These are phyloP conservation scores for Adansonia rubrostipa DNA, from an alignment of 441 rosid genomes.

Conservation along the genomic window DNA sequence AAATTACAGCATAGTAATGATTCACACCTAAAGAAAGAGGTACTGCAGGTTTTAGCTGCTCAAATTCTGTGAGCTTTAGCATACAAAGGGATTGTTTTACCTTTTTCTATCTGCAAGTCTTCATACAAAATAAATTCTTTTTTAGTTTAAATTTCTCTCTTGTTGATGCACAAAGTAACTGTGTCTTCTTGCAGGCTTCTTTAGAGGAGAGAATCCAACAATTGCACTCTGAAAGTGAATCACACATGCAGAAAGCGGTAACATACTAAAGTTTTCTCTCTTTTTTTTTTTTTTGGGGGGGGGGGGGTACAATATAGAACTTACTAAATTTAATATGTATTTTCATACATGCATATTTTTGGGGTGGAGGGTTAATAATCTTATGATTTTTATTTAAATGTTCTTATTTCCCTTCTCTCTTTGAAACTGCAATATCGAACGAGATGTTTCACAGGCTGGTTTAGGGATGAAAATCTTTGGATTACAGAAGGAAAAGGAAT, in stretches of 20 bases:
- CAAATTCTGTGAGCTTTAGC: conserved; percentile 1
- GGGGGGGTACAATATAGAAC: background rate
- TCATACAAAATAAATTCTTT: background rate
- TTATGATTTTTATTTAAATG: background rate
- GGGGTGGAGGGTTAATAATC: background rate
- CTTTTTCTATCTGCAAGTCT: background rate
- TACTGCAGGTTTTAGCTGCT: conserved; percentile 16
- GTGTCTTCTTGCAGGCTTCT: conserved; percentile 42
- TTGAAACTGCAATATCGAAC: conserved; percentile 18
- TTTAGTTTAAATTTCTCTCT: background rate
- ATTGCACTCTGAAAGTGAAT: conserved; percentile 51
- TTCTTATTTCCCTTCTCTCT: conserved; percentile 19
- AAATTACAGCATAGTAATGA: conserved; percentile 33
- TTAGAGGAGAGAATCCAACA: conserved; percentile 54
- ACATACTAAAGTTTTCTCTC: background rate
- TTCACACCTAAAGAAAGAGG: conserved; percentile 38
- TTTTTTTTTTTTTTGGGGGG: too few species aligned
- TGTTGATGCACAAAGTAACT: conserved; percentile 12
- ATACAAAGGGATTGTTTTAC: conserved; percentile 1
- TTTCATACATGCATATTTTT: background rate
- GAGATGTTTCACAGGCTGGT: conserved; percentile 43
- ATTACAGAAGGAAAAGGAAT: conserved; percentile 44
- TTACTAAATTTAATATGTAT: conserved; percentile 1
- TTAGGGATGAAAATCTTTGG: conserved; percentile 45
- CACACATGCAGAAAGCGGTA: conserved; percentile 57